Base-by-base conservation (phyloP, 2,329 filamentous ascomycete genomes). In the Cladophialophora chaetospira region DNA sequence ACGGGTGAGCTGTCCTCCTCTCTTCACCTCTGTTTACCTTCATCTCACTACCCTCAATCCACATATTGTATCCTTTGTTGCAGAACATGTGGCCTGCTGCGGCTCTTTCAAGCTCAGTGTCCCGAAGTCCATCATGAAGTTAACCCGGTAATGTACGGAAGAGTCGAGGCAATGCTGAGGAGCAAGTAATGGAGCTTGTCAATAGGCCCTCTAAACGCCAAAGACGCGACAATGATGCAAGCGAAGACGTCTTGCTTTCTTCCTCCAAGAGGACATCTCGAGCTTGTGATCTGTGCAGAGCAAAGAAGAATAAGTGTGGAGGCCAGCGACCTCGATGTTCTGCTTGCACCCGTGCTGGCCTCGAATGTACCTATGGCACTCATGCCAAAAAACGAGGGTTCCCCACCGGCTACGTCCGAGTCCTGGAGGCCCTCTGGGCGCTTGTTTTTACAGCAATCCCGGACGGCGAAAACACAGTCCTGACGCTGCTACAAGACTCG, bases 261-360 rank as follows among this genome's bases (percentile, higher is more conserved):
- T 13, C 29, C 29, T 6, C 13, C 62, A 61, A 58, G 11, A 63
- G 49, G 67, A 65, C 53, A 53, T 60, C 44, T 53, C 64, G 35
- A 48, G 75, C 75, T 10, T 77, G 75, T 63, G 73, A 77, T 55
- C 73, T 71, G 43, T 77, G 75, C 68, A 77, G 76, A 60, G 62
- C 70, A 31, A 69, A 75, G 53, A 78, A 77, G 62, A 76, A 79
- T 56, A 79, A 79, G 65, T 81, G 78, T 63, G 74, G 80, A 53
- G 77, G 77, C 36, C 70, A 73, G 48, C 70, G 73, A 45, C 78
- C 77, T 36, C n/a, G n/a, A n/a, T 81, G 78, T 57, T 72, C 69
- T 9, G 78, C 78, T 53, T 80, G 78, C 26, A 17, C 13, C 3
- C 15, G 29, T 8, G 26, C 49, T n/a, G 33, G 23, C 19, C 63